phyloP scores from a whole-genome alignment of 306 rosid genomes.

The Quercus gilva region DNA sequence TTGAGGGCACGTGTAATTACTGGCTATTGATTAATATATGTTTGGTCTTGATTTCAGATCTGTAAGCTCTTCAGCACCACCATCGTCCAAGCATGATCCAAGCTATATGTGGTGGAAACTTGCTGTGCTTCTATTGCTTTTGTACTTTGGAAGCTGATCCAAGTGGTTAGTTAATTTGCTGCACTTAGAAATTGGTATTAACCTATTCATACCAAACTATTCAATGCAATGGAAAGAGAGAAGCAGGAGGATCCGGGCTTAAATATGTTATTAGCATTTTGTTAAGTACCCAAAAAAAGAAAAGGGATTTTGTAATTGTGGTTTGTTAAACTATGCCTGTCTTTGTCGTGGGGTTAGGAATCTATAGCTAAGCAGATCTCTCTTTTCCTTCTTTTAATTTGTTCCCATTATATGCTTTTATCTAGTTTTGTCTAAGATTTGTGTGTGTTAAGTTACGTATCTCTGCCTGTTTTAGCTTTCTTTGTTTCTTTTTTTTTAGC shows the following conservation, averaged over 20 bases:
- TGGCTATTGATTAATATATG: not conserved
- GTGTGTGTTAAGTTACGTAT: not conserved
- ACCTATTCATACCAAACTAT: not conserved
- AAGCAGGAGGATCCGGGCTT: constrained; percentile 21
- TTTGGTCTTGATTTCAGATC: constrained; percentile 39
- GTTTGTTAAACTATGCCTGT: constrained; percentile 54
- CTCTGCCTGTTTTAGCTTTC: not conserved
- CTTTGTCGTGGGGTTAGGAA: constrained; percentile 69
- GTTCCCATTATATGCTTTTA: not conserved
- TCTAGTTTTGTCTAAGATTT: not conserved
- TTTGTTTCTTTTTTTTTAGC: not conserved
- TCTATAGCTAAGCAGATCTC: constrained; percentile 40
- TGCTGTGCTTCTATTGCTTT: constrained; percentile 32
- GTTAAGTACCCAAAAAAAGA: not conserved
- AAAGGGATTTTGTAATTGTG: constrained; percentile 28
- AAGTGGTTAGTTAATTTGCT: not conserved
- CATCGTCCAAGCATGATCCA: constrained; percentile 20
- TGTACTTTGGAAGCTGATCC: constrained; percentile 49
- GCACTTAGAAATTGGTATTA: constrained; percentile 1
- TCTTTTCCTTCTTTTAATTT: not conserved
- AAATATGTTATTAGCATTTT: constrained; percentile 17
- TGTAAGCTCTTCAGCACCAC: constrained; percentile 42
- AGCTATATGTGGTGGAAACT: constrained; percentile 42
- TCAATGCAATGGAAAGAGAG: constrained; percentile 3
- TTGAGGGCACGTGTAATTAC: not conserved